Evolutionary conservation across 176 grass and related monocot genomes (phyloP).

Genomic region (Triticum monococcum): DNA sequence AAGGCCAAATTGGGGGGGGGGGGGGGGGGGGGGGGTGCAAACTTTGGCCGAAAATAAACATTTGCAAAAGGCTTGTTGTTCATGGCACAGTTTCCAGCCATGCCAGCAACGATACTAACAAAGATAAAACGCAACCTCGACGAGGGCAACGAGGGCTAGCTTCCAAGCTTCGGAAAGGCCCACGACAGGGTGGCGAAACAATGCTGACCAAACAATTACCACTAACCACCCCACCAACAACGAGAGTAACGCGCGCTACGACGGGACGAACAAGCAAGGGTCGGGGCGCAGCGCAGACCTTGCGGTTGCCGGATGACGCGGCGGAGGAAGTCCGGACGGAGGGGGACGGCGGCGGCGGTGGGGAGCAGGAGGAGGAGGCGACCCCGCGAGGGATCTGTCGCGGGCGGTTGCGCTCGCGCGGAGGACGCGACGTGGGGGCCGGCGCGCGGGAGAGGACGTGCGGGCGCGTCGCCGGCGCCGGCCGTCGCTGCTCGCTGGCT

Average conservation of each 20-base stretch:
- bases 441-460: background rate
- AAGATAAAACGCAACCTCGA: background rate
- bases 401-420: background rate
- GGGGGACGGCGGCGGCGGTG: background rate
- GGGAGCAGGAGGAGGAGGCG: background rate
- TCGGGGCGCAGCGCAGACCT: background rate
- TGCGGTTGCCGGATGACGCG: background rate
- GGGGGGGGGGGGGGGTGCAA: background rate
- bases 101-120: background rate
- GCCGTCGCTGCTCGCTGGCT: background rate
- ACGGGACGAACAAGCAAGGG: background rate
- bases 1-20: too few relatives aligned
- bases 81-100: conserved; percentile 13
- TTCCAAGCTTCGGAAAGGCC: background rate
- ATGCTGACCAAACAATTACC: conserved; percentile 1
- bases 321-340: background rate
- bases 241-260: background rate
- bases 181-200: background rate
- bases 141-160: background rate
- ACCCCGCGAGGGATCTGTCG: background rate
- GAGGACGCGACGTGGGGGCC: background rate
- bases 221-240: background rate
- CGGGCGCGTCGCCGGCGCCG: background rate
- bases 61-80: background rate
- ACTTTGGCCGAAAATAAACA: background rate